Evolutionary conservation across 495 filamentous ascomycete species (phyloP), one percentile per base, ranked within the genome.

Genomic region (Hyphodiscus hymeniophilus): DNA sequence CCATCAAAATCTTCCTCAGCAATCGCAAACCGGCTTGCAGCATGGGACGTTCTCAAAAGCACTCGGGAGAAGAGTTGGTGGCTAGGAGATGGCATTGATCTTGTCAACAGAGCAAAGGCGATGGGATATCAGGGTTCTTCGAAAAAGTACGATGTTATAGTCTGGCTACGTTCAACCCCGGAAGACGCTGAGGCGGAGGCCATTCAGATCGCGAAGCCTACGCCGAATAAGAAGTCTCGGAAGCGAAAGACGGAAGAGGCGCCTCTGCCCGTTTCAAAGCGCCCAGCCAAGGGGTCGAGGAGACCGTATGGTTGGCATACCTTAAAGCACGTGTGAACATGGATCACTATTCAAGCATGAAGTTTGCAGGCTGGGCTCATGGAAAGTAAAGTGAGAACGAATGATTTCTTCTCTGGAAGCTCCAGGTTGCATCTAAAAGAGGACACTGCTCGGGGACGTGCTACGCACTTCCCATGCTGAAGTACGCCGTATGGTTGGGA

Each of bases 81-180:
- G 51, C 35, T 55, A 16, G 51, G 46, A 10, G 51, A 55, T 47
- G 51, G 51, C 1, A 55, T 55, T 42, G 46, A 50, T 46, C 41
- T 55, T 20, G 51, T 50, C 24, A 55, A 50, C 24, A 49, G 36
- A 28, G 51, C 51, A 5, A 55, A 55, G 31, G 51, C 51, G 24
- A 46, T 55, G 32, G 51, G 51, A 16, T 55, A 55, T 50, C 24
- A 45, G 31, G 51, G 51, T 7, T 13, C 41, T 22, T 45, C 51
- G 41, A 55, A 32, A 23, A 55, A 55, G 22, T 55, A 55, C 30
- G 51, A 55, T 20, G 51, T 50, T 38, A 55, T 55, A 30, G 16
- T 50, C 7, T 55, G 51, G 51, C 23, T 55, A 7, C 32, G 46
- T 2, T 15, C 24, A 13, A 55, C 47, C 1, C 41, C 40, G 1